A percentile compares a stretch with the other conserved stretches of the same genome.
Evolutionary conservation across 2,329 filamentous ascomycete species (phyloP).

Genomic region (Fusarium concolor): DNA sequence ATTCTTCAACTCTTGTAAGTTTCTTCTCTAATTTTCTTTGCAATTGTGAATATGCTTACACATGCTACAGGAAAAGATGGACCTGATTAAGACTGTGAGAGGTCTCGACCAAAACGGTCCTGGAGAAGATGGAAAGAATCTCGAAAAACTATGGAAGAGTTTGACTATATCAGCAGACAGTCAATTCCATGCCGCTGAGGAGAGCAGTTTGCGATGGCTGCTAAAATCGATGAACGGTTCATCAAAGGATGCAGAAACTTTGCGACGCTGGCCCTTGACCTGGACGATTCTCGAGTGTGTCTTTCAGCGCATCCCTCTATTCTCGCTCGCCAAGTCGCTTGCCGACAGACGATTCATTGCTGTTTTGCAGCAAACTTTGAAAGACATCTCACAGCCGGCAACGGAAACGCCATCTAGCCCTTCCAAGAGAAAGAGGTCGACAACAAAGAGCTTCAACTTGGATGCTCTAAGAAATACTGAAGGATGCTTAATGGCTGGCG

Average conservation of each 20-base stretch:
- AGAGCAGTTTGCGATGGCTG: constrained; percentile 71
- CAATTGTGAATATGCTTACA: constrained; percentile 36
- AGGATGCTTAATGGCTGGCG: constrained; percentile 60
- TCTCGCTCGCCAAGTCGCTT: constrained; percentile 77
- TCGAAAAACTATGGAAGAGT: constrained; percentile 62
- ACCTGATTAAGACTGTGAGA: constrained; percentile 65
- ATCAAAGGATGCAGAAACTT: constrained; percentile 60
- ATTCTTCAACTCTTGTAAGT: constrained; percentile 30
- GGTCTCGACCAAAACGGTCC: constrained; percentile 65
- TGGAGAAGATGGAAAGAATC: constrained; percentile 58
- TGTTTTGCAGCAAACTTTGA: constrained; percentile 73
- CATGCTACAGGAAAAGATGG: constrained; percentile 46
- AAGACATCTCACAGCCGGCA: constrained; percentile 62
- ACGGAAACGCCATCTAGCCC: constrained; percentile 44
- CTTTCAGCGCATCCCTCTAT: constrained; percentile 73
- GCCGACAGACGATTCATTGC: constrained; percentile 75
- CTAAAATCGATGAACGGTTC: constrained; percentile 69
- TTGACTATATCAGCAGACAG: constrained; percentile 57
- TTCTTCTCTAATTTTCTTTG: background rate
- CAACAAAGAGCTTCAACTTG: constrained; percentile 53
- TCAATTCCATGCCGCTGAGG: constrained; percentile 65
- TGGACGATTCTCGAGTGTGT: constrained; percentile 73
- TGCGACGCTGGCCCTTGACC: constrained; percentile 66
- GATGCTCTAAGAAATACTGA: constrained; percentile 53
- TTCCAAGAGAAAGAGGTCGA: constrained; percentile 61